Conservation (phyloP, 1,284 basidiomycete species). For the Leccinum pachyderme region DNA sequence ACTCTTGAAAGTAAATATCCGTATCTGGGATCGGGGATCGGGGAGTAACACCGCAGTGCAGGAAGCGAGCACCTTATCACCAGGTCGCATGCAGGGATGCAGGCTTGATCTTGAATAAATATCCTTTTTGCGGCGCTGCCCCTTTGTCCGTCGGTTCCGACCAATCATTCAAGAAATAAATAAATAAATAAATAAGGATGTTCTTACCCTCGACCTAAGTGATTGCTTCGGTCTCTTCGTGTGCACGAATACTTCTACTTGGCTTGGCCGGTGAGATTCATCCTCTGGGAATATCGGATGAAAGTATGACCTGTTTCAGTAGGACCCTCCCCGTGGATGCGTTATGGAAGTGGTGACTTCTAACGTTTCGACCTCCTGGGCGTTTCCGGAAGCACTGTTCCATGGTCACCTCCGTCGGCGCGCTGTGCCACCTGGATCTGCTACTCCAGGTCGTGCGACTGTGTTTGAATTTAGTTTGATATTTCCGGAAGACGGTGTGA, state of each 20-base stretch:
- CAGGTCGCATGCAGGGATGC: slow-evolving; percentile 9
- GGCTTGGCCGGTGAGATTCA: slow-evolving; percentile 21
- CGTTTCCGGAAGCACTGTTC: slow-evolving; percentile 26
- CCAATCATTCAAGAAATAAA: not conserved
- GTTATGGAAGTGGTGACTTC: slow-evolving; percentile 30
- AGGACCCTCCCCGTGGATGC: slow-evolving; percentile 31
- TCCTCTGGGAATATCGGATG: slow-evolving; percentile 26
- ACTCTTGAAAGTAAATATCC: slow-evolving; percentile 10
- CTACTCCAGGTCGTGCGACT: slow-evolving; percentile 31
- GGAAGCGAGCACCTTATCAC: slow-evolving; percentile 5
- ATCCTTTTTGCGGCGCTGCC: not conserved
- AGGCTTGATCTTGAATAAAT: not conserved
- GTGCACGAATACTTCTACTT: slow-evolving; percentile 24
- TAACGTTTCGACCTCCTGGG: slow-evolving; percentile 31
- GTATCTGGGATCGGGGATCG: slow-evolving; percentile 9
- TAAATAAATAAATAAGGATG: slow-evolving; percentile 7
- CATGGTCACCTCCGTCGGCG: slow-evolving; percentile 7
- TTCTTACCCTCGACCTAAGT: slow-evolving; percentile 3
- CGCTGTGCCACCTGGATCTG: slow-evolving; percentile 20
- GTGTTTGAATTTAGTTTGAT: slow-evolving; percentile 28
- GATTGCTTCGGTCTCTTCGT: slow-evolving; percentile 20
- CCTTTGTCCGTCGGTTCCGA: slow-evolving; percentile 1
- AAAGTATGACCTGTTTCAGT: slow-evolving; percentile 35
- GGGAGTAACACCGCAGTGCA: slow-evolving; percentile 5
- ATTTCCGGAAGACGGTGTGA: slow-evolving; percentile 29